Conservation (phyloP, 2,329 filamentous ascomycete species). For the Epichloe uncinata region DNA sequence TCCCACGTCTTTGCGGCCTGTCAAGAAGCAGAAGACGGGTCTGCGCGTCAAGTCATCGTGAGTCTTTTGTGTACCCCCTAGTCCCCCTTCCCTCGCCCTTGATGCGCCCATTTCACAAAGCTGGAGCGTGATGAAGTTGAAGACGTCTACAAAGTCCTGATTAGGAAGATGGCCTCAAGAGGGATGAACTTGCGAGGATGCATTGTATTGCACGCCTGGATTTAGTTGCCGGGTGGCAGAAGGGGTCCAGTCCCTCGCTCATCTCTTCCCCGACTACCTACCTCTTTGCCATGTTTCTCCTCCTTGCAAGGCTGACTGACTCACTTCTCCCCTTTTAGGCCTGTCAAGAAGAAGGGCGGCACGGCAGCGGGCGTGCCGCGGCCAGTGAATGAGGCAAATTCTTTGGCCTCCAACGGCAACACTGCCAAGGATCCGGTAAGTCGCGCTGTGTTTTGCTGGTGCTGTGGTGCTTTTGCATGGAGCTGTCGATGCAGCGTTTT, state of each 20-base stretch:
- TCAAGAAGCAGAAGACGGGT: slow-evolving; percentile 47
- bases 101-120: background rate
- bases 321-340: slow-evolving; percentile 34
- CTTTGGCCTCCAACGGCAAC: slow-evolving; percentile 43
- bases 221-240: background rate
- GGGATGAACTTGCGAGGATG: background rate
- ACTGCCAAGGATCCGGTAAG: slow-evolving; percentile 39
- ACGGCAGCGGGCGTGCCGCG: slow-evolving; percentile 56
- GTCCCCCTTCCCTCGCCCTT: background rate
- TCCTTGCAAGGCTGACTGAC: background rate
- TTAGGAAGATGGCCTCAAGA: background rate
- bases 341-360: slow-evolving; percentile 57
- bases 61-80: slow-evolving; percentile 23
- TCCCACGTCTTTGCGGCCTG: slow-evolving; percentile 39
- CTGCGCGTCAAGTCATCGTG: slow-evolving; percentile 57
- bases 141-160: background rate
- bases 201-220: background rate
- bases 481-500: background rate
- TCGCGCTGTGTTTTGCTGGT: slow-evolving; percentile 1
- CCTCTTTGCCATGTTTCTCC: background rate
- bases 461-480: background rate
- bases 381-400: slow-evolving; percentile 48
- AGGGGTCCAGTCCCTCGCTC: background rate
- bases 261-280: background rate
- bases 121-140: background rate